Evolutionary conservation across 2,329 filamentous ascomycete species (phyloP), one percentile per base, ranked within the genome.

Genomic region (Leptographium galeiforme): DNA sequence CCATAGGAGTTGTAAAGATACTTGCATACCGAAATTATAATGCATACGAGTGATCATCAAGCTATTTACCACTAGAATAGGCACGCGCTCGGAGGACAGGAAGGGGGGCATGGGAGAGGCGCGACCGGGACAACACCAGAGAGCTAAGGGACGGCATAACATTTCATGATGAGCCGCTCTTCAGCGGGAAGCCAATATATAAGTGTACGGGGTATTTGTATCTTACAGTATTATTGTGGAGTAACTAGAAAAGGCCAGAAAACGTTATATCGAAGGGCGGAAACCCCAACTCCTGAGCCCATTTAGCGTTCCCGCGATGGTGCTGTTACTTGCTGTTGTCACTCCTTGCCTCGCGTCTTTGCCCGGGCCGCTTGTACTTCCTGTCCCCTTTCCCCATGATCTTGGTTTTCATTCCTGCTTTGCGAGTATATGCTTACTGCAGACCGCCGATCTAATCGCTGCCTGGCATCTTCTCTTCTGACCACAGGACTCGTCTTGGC

Each of bases 231-330:
- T 25, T 25, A 25, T 25, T 25, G 25, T 25, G 25, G 25, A 25
- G 25, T 25, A 25, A 25, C 25, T 25, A 25, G 25, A 25, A 25
- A 25, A 25, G 25, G 40, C n/a, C 19, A 18, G 19, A 25, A 44
- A 19, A 44, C 41, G 41, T 44, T 44, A 44, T 44, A 44, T 14
- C 41, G 41, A 18, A 10, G 34, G n/a, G 19, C 40, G 40, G 40
- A 41, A 41, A 10, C 8, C 40, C 41, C 19, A 30, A 44, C 41
- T 44, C 41, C 45, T 34, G 45, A 47, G 16, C 30, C 32, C 11
- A 47, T 34, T 32, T 49, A 49, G 48, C 48, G 48, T 30, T 49
- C 48, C 48, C 48, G 48, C 48, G 36, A 49, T 49, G 34, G 33
- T 49, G 18, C 14, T 49, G 48, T 49, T 30, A 25, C 19, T 30